Base-by-base conservation (phyloP, 805 yeast species). In the Yarrowia sp. region DNA sequence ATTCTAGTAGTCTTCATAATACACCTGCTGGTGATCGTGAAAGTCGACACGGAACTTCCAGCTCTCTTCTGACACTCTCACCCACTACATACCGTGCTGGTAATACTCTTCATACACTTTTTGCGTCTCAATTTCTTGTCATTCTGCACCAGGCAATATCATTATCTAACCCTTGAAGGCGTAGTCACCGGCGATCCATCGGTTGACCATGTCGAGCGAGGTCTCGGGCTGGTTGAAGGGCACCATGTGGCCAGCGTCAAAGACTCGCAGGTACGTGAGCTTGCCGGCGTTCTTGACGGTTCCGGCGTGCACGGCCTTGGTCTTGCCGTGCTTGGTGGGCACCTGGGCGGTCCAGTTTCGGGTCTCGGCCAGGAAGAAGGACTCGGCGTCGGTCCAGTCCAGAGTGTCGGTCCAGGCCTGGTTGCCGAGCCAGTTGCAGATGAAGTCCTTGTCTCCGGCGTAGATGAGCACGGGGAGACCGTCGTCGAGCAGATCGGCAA, bases 351-450 rank as follows among this genome's bases (percentile, higher is more conserved):
- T 67, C 82, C 82, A 81, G 69, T 75, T 74, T 70, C 72, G 70
- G 61, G 73, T 68, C 14, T 73, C 73, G 77, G 76, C 83, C 38
- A 78, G 74, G 73, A 80, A 81, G 76, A 87, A 90, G 69, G 82
- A 84, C 46, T 83, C 84, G 56, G 83, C 79, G 46, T 85, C 85
- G 32, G 83, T 77, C 90, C 91, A 90, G 74, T 89, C 90, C 68
- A 92, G 83, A 59, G 80, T 85, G 76, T 90, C 83, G 45, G 94
- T 83, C 97, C 97, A 91, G 15, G 89, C 96, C 76, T 87, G 86
- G 78, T 92, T 92, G 72, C 98, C 98, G 76, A 94, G 85, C 97
- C 97, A 93, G 82, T 94, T 93, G 82, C 98, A 93, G 77, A 93
- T 93, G 79, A 88, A 93, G 80, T 93, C 98, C 81, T 92, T 91